These are phyloP conservation scores for Aspergillus conjunctus DNA, from an alignment of 495 filamentous ascomycete species.

Conservation along the genomic window DNA sequence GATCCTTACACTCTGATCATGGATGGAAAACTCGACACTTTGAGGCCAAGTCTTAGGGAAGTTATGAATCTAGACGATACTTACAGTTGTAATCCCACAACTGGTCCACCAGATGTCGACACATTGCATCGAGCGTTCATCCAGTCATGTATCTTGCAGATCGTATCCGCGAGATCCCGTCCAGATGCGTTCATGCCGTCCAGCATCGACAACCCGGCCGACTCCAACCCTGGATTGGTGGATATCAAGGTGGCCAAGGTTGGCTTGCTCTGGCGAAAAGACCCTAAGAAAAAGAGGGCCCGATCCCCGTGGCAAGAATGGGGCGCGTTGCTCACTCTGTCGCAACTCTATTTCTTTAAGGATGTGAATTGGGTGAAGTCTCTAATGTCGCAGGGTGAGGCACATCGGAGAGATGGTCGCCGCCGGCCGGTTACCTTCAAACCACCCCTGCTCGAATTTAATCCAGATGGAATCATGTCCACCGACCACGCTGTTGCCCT, in stretches of 20 bases:
- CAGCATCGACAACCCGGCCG: conserved; percentile 79
- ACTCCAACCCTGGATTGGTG: conserved; percentile 89
- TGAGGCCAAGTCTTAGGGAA: conserved; percentile 84
- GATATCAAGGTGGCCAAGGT: conserved; percentile 98
- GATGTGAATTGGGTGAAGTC: conserved; percentile 91
- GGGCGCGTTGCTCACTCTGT: conserved; percentile 92
- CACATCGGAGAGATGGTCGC: conserved; percentile 63
- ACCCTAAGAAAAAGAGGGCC: conserved; percentile 89
- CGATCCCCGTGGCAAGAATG: conserved; percentile 98
- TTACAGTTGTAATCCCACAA: conserved; percentile 82
- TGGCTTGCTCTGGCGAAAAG: conserved; percentile 93
- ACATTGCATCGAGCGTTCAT: conserved; percentile 85
- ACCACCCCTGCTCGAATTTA: conserved; percentile 87
- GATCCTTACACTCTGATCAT: conserved; percentile 95
- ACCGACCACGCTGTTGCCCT: conserved; percentile 90
- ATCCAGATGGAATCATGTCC: conserved; percentile 88
- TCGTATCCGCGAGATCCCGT: conserved; percentile 86
- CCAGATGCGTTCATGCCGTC: conserved; percentile 94
- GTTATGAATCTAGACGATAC: conserved; percentile 91
- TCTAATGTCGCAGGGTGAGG: conserved; percentile 82
- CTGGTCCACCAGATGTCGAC: conserved; percentile 69
- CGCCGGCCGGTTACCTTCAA: conserved; percentile 75
- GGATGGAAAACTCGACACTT: conserved; percentile 77
- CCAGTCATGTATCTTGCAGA: conserved; percentile 87
- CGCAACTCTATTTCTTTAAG: conserved; percentile 94